phyloP scores from a whole-genome alignment of 768 basidiomycete species.

The Boletus pseudo-olivaceus region DNA sequence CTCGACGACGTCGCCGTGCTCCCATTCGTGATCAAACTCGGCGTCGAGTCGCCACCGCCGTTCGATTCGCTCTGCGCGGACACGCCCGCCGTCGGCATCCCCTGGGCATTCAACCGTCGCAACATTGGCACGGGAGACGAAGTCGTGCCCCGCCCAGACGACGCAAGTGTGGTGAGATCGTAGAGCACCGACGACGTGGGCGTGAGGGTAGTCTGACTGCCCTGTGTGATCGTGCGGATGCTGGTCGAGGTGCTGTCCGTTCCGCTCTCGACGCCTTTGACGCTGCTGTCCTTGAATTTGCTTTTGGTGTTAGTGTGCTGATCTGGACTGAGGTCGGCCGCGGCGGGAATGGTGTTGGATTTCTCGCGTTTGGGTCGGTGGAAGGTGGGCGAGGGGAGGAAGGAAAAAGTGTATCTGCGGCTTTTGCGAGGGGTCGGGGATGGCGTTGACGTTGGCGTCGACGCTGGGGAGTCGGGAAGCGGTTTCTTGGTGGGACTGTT shows the following conservation, averaged over 20 bases:
- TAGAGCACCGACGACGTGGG: neutral
- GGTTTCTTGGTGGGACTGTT: neutral
- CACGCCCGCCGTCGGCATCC: neutral
- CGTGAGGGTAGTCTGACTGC: conserved; percentile 20
- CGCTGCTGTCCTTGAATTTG: neutral
- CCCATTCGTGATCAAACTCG: conserved; percentile 20
- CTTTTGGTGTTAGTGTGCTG: neutral
- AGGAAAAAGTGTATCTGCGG: conserved; percentile 25
- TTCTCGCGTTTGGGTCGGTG: conserved; percentile 19
- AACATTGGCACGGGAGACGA: conserved; percentile 17
- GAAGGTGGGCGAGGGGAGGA: conserved; percentile 21
- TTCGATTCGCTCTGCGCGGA: conserved; percentile 2
- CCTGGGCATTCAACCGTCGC: conserved; percentile 16
- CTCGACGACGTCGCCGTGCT: conserved; percentile 19
- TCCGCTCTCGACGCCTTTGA: conserved; percentile 3
- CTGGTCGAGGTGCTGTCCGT: conserved; percentile 22
- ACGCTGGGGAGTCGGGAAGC: neutral
- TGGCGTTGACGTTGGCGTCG: neutral
- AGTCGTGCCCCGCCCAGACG: conserved; percentile 1
- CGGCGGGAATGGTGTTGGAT: neutral
- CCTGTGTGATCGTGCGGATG: conserved; percentile 17
- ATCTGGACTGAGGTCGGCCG: neutral
- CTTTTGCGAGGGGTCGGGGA: conserved; percentile 5
- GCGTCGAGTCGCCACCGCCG: conserved; percentile 12
- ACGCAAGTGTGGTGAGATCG: conserved; percentile 7